phyloP scores from a whole-genome alignment of 805 yeast genomes.

The Yamadazyma endophytica region DNA sequence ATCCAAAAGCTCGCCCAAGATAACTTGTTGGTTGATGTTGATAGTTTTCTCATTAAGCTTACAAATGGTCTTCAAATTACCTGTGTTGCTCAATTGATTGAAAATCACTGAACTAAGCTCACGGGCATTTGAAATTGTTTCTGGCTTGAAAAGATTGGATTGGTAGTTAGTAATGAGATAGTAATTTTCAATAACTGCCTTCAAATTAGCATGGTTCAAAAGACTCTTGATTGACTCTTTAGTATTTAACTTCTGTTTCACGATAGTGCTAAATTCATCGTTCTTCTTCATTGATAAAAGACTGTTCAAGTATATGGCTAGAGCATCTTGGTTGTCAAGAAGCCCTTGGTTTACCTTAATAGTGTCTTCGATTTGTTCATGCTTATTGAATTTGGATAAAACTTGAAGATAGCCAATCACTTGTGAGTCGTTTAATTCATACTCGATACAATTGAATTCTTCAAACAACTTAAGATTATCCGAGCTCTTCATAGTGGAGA shows the following conservation, averaged over 20 bases:
- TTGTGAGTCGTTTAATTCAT: constrained; percentile 5
- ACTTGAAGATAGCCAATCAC: constrained; percentile 4
- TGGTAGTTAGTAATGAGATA: constrained; percentile 1
- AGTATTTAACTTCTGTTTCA: constrained; percentile 2
- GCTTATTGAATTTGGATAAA: constrained; percentile 3
- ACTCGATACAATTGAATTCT: constrained; percentile 5
- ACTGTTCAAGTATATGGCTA: constrained; percentile 2
- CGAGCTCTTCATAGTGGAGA: constrained; percentile 2
- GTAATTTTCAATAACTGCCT: constrained; percentile 4
- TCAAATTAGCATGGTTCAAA: constrained; percentile 1
- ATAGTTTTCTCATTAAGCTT: constrained; percentile 3
- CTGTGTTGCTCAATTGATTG: constrained; percentile 3
- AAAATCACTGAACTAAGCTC: constrained; percentile 2
- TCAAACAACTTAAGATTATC: constrained; percentile 7
- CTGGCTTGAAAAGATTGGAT: constrained; percentile 2
- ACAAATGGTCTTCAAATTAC: constrained; percentile 2
- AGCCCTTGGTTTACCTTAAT: constrained; percentile 1
- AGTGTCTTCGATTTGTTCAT: background rate
- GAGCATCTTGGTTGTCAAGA: background rate
- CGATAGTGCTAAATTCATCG: constrained; percentile 2
- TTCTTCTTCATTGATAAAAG: constrained; percentile 1
- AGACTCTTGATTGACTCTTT: constrained; percentile 2
- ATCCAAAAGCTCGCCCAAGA: constrained; percentile 4
- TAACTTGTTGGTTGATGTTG: constrained; percentile 8
- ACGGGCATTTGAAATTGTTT: constrained; percentile 1